phyloP scores from a whole-genome alignment of 208 protist genomes.

The Acanthamoeba healyi region DNA sequence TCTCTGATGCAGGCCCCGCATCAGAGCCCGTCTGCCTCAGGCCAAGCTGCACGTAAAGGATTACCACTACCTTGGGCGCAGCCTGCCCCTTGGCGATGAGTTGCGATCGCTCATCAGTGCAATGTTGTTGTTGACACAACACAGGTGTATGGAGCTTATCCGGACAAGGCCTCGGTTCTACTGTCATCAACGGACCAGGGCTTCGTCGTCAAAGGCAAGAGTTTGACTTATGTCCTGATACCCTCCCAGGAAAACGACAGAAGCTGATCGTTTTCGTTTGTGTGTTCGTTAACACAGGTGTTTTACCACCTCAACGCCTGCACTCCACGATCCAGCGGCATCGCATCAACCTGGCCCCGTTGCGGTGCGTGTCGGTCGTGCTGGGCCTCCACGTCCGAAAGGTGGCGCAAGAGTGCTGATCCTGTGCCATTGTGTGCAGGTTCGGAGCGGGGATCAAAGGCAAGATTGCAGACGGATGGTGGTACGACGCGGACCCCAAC shows the following conservation, averaged over 20 bases:
- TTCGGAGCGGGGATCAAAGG: not conserved
- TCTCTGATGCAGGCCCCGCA: slow-evolving; percentile 13
- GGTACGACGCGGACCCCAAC: too few relatives aligned
- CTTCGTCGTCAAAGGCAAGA: not conserved
- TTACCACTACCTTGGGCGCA: too few relatives aligned
- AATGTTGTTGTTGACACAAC: too few relatives aligned
- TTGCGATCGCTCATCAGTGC: not conserved
- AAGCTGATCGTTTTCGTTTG: not conserved
- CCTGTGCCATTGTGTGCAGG: too few relatives aligned
- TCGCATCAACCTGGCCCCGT: slow-evolving; percentile 12
- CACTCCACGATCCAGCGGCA: not conserved
- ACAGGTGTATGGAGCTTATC: slow-evolving; percentile 54
- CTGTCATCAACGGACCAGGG: not conserved
- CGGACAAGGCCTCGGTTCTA: slow-evolving; percentile 50
- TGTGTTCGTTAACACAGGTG: too few relatives aligned
- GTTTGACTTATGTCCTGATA: not conserved
- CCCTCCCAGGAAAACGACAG: too few relatives aligned
- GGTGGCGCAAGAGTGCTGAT: too few relatives aligned
- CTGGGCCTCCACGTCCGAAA: too few relatives aligned
- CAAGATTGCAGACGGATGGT: slow-evolving; percentile 13
- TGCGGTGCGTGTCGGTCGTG: too few relatives aligned
- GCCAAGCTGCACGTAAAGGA: slow-evolving; percentile 20
- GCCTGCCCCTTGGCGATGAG: not conserved
- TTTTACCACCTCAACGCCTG: not conserved
- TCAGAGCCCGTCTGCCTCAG: not conserved